Conservation (phyloP, 768 basidiomycete genomes). For the Phylloporus scabripes region DNA sequence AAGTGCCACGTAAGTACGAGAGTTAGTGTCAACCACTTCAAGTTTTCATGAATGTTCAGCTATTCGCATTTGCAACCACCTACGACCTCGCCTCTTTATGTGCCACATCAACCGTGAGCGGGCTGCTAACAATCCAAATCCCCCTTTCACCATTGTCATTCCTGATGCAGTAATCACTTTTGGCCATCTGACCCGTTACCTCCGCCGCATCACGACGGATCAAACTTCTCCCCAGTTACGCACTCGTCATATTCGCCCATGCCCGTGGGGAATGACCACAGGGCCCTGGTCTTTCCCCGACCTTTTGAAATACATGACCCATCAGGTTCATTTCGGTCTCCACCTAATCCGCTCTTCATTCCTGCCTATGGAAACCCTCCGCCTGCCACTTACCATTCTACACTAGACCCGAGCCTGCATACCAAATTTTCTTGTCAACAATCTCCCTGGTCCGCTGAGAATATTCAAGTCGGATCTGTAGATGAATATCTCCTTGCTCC, state of each 20-base stretch:
- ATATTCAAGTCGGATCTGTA: not conserved
- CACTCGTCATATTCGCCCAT: not conserved
- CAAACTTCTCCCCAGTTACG: not conserved
- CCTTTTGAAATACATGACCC: not conserved
- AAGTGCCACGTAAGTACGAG: conserved; percentile 8
- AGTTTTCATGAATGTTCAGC: conserved; percentile 10
- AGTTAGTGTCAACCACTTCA: not conserved
- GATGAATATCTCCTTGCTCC: not conserved
- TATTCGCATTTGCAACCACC: not conserved
- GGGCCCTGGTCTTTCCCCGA: not conserved
- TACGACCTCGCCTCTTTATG: not conserved
- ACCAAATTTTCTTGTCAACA: not conserved
- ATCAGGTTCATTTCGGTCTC: conserved; percentile 5
- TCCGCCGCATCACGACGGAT: conserved; percentile 1
- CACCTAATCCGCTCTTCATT: not conserved
- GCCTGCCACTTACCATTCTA: not conserved
- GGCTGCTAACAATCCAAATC: not conserved
- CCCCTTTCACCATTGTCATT: not conserved
- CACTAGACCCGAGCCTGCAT: not conserved
- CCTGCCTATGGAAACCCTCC: not conserved
- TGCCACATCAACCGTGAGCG: conserved; percentile 9
- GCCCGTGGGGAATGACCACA: not conserved
- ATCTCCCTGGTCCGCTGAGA: not conserved
- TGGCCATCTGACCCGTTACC: not conserved
- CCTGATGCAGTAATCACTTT: conserved; percentile 4